Percentiles rank a stretch among this genome's conserved stretches.
These are phyloP conservation scores for Alternaria arbusti DNA, from an alignment of 2,329 filamentous ascomycete genomes.

Conservation along the genomic window DNA sequence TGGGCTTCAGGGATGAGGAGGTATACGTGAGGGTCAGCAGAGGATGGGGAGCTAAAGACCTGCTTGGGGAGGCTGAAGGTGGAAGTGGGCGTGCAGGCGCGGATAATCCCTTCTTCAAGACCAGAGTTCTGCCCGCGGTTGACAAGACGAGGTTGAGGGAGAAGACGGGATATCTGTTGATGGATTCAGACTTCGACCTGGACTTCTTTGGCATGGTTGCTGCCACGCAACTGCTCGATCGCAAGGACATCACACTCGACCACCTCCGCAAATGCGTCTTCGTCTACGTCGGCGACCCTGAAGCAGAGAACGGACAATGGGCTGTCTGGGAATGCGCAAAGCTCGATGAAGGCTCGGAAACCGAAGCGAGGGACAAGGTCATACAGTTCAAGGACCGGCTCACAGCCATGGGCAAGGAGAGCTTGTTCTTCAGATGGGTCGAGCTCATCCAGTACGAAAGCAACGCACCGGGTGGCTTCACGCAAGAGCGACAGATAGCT, in stretches of 20 bases:
- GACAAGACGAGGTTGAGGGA: constrained; percentile 68
- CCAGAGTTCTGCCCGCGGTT: constrained; percentile 71
- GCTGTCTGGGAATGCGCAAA: constrained; percentile 68
- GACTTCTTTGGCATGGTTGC: constrained; percentile 83
- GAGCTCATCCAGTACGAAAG: constrained; percentile 91
- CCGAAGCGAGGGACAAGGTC: constrained; percentile 74
- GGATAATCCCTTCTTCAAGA: constrained; percentile 64
- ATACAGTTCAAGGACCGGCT: constrained; percentile 81
- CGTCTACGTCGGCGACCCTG: constrained; percentile 37
- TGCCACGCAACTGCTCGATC: constrained; percentile 73
- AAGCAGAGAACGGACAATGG: constrained; percentile 66
- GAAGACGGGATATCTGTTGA: constrained; percentile 88
- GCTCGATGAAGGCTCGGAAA: constrained; percentile 59
- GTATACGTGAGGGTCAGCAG: constrained; percentile 80
- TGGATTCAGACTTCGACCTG: constrained; percentile 85
- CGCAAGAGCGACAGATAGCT: constrained; percentile 71
- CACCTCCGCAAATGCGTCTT: constrained; percentile 73
- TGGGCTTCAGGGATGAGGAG: constrained; percentile 81
- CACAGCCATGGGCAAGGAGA: constrained; percentile 79
- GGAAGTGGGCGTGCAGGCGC: constrained; percentile 55
- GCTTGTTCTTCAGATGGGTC: constrained; percentile 90
- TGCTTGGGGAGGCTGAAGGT: constrained; percentile 58
- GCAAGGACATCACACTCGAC: constrained; percentile 65
- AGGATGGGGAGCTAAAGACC: constrained; percentile 69
- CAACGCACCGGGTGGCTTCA: constrained; percentile 78